Evolutionary conservation across 2,329 filamentous ascomycete genomes (phyloP).

Genomic region (Colletotrichum sp.): DNA sequence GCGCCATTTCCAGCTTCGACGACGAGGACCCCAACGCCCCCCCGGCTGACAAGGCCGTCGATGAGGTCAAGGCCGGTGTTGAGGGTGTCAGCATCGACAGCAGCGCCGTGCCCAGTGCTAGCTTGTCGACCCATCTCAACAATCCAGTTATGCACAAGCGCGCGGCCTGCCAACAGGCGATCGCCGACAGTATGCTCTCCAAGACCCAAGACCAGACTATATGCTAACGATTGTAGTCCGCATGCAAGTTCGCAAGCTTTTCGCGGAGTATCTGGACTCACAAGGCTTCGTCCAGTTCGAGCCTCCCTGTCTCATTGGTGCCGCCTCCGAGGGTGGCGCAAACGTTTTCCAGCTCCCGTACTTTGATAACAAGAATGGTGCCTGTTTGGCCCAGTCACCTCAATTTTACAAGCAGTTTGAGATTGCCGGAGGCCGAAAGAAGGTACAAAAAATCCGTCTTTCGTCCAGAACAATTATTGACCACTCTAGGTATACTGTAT

Average conservation of each 20-base stretch:
- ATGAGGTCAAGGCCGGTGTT: conserved; percentile 32
- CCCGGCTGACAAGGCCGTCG: conserved; percentile 32
- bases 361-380: conserved; percentile 73
- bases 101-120: conserved; percentile 68
- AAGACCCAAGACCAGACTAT: background rate
- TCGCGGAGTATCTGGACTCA: background rate
- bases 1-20: conserved; percentile 72
- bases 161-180: conserved; percentile 88
- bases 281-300: conserved; percentile 66
- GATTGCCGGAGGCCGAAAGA: conserved; percentile 79
- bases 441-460: conserved; percentile 27
- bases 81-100: conserved; percentile 46
- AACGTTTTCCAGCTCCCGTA: conserved; percentile 93
- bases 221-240: conserved; percentile 31
- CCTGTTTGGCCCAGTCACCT: conserved; percentile 80
- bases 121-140: conserved; percentile 83
- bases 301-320: conserved; percentile 86
- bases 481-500: conserved; percentile 68
- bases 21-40: conserved; percentile 54
- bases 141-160: conserved; percentile 94
- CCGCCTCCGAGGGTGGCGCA: conserved; percentile 89
- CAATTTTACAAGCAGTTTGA: conserved; percentile 91
- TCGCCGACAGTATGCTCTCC: conserved; percentile 41
- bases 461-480: too few relatives aligned
- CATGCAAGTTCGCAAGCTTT: conserved; percentile 28